phyloP scores from a whole-genome alignment of 2,329 filamentous ascomycete species.

The Arthrobotrys conoides region DNA sequence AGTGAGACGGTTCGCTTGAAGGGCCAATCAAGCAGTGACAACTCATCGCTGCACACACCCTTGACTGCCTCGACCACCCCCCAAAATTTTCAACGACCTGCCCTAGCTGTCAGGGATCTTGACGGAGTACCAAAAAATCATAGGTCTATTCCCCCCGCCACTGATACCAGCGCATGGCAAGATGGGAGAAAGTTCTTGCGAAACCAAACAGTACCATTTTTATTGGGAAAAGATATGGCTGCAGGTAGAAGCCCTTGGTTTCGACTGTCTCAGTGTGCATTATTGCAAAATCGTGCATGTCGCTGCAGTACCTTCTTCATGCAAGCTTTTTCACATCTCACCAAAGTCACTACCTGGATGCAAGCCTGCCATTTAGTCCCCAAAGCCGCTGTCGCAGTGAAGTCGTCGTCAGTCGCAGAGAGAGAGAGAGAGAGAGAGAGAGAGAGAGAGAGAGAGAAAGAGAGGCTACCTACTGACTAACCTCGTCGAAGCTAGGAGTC shows the following conservation, averaged over 20 bases:
- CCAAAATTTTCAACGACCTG: constrained; percentile 52
- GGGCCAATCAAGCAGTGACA: constrained; percentile 61
- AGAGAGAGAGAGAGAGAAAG: constrained; percentile 11
- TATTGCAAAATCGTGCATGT: constrained; percentile 61
- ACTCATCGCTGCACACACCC: constrained; percentile 61
- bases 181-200: constrained; percentile 18
- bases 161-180: constrained; percentile 42
- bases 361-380: constrained; percentile 50
- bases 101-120: constrained; percentile 48
- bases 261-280: constrained; percentile 45
- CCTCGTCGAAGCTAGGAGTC: constrained; percentile 40
- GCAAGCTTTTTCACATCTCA: constrained; percentile 61
- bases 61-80: constrained; percentile 51
- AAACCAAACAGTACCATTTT: constrained; percentile 13
- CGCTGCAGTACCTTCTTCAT: constrained; percentile 55
- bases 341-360: constrained; percentile 44
- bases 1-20: constrained; percentile 60
- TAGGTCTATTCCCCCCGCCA: constrained; percentile 48
- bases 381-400: constrained; percentile 43
- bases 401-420: constrained; percentile 50
- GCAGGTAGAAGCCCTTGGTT: constrained; percentile 23
- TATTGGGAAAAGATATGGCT: constrained; percentile 47
- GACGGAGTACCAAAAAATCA: constrained; percentile 34
- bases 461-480: constrained; percentile 33
- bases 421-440: too few species aligned